Evolutionary conservation across 352 stramenopile genomes (phyloP).

Genomic region (Globisporangium apiculatum): DNA sequence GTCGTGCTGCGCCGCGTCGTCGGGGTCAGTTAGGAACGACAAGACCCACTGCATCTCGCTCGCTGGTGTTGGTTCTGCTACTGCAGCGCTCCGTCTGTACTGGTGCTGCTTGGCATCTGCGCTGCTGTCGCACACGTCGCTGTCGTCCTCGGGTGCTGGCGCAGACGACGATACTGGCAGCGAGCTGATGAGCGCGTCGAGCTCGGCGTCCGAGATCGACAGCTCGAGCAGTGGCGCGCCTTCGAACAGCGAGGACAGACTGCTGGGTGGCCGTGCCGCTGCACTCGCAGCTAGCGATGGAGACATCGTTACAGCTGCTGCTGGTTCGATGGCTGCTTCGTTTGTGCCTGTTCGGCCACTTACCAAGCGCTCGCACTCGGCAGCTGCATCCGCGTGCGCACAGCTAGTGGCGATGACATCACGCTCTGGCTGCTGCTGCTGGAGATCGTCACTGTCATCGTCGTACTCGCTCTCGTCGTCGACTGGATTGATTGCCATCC

Average conservation of each 20-base stretch:
- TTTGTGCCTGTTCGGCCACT: no score
- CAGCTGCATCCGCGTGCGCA: neutral
- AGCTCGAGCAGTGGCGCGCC: conserved; percentile 38
- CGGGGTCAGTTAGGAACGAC: conserved; percentile 46
- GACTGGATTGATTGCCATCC: conserved; percentile 64
- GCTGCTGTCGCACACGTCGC: neutral
- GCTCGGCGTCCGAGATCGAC: conserved; percentile 43
- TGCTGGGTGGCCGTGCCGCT: neutral
- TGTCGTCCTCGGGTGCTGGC: neutral
- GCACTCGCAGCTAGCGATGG: neutral
- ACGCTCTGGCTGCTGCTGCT: no score
- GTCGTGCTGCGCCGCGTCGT: conserved; percentile 36
- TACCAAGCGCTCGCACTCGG: no score
- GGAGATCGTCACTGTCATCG: neutral
- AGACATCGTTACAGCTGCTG: neutral
- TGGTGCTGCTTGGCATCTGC: neutral
- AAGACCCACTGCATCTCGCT: conserved; percentile 75
- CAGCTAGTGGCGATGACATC: neutral
- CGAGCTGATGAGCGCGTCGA: conserved; percentile 45
- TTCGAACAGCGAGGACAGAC: conserved; percentile 1
- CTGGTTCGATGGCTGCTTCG: no score
- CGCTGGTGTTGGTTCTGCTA: neutral
- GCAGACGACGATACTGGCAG: conserved; percentile 11
- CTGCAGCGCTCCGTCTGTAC: conserved; percentile 4
- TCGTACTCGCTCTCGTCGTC: conserved; percentile 22